Base-by-base conservation (phyloP, 352 stramenopile species). In the Blastocystis sp. region DNA sequence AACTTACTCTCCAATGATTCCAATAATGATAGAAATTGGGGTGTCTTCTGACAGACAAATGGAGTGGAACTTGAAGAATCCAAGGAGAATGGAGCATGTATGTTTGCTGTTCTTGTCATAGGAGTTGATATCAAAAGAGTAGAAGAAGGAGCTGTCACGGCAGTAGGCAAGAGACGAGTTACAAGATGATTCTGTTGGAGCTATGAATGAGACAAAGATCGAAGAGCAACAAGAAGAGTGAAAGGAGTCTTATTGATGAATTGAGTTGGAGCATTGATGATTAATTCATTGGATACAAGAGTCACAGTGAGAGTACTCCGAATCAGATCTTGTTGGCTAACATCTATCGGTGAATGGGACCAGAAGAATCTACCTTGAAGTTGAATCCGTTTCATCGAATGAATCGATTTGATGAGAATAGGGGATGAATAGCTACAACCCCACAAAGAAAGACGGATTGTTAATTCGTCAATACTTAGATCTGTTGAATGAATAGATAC, bases 171-270 rank as follows among this genome's bases (percentile, higher is more conserved):
- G 48, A 81, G 37, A 5, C n/a, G 51, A 3, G 62, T 35, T 33
- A 24, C 11, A 11, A 64, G 30, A 5, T 54, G 24, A 22, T 60
- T 33, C 22, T 62, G 70, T 5, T 53, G 24, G 17, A 53, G 48
- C 62, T 75, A 75, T n/a, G 22, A 27, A 40, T 75, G 62, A 24
- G 24, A 75, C 17, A 75, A 15, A 42, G 24, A 48, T 4, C 9
- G 33, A 48, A 44, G 6, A 22, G 48, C 51, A 15, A 81, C 48
- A 9, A 66, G 30, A 13, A 84, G 27, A 11, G 73, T 30, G 56
- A 64, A 66, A 3, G 73, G 73, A 17, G 73, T 84, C 44, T 64
- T 62, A 30, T 84, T 84, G 9, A 84, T 64, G 51, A 64, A 30
- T 30, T 84, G 54, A 35, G 40, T 35, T 11, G 53, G 48, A 42